Evolutionary conservation across 768 basidiomycete genomes (phyloP).

Genomic region (Multifurca ochricompacta): DNA sequence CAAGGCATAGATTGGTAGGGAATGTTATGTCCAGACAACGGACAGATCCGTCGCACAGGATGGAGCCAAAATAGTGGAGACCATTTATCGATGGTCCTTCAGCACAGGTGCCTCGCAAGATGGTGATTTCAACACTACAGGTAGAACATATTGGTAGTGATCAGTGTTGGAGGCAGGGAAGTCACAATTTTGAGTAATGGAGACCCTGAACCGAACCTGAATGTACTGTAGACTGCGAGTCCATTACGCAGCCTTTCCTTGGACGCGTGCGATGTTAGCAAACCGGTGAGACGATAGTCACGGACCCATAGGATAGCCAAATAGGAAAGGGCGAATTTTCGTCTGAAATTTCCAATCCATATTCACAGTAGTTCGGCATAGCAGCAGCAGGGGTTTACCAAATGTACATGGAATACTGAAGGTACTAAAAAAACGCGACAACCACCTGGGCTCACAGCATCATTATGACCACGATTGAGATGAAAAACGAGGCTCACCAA

Average conservation of each 20-base stretch:
- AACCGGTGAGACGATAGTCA: not conserved
- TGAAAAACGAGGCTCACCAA: constrained; percentile 7
- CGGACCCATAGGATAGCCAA: not conserved
- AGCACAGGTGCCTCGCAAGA: not conserved
- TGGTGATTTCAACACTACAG: not conserved
- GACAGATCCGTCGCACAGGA: not conserved
- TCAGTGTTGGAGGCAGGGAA: not conserved
- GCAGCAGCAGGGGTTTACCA: not conserved
- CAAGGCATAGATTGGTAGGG: not conserved
- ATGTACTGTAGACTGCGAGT: not conserved
- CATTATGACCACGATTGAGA: not conserved
- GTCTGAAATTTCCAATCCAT: not conserved
- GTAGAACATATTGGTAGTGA: not conserved
- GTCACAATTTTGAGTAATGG: not conserved
- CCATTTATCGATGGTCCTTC: not conserved
- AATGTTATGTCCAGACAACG: not conserved
- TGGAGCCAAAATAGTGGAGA: not conserved
- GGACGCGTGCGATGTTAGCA: not conserved
- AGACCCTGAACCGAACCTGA: not conserved
- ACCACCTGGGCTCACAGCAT: constrained; percentile 5
- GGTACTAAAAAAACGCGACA: not conserved
- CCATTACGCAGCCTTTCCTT: not conserved
- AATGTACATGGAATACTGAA: not conserved
- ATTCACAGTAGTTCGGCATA: not conserved
- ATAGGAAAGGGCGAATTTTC: not conserved